These are phyloP conservation scores for Ophiostoma himal-ulmi DNA, from an alignment of 2,329 filamentous ascomycete species.

Conservation along the genomic window DNA sequence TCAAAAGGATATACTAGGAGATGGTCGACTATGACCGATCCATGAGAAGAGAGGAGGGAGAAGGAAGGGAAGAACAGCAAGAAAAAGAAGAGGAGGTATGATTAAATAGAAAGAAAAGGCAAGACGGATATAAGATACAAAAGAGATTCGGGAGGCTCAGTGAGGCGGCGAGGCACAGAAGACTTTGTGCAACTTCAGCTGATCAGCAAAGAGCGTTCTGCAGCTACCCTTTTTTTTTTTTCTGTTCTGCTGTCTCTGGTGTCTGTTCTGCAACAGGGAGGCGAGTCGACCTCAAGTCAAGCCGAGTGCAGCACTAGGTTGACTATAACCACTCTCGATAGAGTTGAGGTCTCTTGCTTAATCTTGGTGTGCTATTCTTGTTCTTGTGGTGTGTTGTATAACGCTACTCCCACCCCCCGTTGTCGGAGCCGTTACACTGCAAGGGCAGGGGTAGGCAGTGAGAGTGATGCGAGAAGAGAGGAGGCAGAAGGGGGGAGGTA, in stretches of 20 bases:
- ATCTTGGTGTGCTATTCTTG: neutral
- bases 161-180: neutral
- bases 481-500: neutral
- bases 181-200: neutral
- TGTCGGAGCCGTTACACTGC: slow-evolving; percentile 1
- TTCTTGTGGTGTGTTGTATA: slow-evolving; percentile 2
- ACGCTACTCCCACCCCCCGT: neutral
- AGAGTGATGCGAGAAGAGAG: neutral
- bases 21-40: neutral
- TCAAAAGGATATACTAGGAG: neutral
- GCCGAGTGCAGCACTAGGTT: slow-evolving; percentile 1
- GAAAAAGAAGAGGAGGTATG: slow-evolving; percentile 16
- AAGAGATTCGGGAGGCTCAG: neutral
- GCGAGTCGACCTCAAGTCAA: neutral
- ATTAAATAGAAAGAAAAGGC: neutral
- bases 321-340: neutral
- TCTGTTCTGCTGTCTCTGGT: too few relatives aligned
- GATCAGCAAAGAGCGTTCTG: slow-evolving; percentile 1
- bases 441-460: neutral
- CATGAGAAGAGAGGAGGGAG: neutral
- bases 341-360: neutral
- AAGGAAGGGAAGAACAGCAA: slow-evolving; percentile 14
- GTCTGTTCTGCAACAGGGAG: neutral
- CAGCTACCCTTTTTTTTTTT: neutral
- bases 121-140: neutral